A percentile compares a stretch with the other conserved stretches of the same genome.
Conservation (phyloP, 768 basidiomycete genomes). For the Pleurotus giganteus region DNA sequence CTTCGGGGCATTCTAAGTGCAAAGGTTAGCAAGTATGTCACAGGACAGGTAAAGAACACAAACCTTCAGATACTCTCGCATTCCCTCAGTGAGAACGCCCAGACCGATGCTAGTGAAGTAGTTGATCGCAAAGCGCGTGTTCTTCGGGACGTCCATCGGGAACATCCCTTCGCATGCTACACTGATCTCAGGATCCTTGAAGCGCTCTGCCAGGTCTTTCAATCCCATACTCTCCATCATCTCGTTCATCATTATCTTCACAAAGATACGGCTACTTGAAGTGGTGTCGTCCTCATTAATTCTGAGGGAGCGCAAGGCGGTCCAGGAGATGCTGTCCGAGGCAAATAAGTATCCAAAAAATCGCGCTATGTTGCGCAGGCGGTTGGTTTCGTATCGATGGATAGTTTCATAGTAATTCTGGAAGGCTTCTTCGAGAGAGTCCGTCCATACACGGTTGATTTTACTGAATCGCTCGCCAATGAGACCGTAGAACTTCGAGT, state of each 20-base stretch:
- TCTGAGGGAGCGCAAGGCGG: conserved; percentile 77
- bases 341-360: conserved; percentile 94
- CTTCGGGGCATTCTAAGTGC: conserved; percentile 82
- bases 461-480: conserved; percentile 96
- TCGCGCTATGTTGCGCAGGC: conserved; percentile 92
- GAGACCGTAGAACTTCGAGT: conserved; percentile 96
- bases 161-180: conserved; percentile 81
- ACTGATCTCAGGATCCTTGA: conserved; percentile 83
- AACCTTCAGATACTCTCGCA: conserved; percentile 95
- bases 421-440: conserved; percentile 86
- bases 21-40: neutral
- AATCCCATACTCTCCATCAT: conserved; percentile 94
- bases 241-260: conserved; percentile 96
- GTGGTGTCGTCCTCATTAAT: conserved; percentile 99
- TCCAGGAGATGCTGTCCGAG: conserved; percentile 89
- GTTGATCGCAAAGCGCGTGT: conserved; percentile 95
- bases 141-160: conserved; percentile 94
- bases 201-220: conserved; percentile 81
- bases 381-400: conserved; percentile 98
- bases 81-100: conserved; percentile 89
- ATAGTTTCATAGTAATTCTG: conserved; percentile 90
- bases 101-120: conserved; percentile 96
- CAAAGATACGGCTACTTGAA: conserved; percentile 91
- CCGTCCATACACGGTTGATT: conserved; percentile 93
- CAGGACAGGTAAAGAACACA: conserved; percentile 20